Conservation (phyloP, 495 filamentous ascomycete genomes). For the Parathielavia hyrcaniae region DNA sequence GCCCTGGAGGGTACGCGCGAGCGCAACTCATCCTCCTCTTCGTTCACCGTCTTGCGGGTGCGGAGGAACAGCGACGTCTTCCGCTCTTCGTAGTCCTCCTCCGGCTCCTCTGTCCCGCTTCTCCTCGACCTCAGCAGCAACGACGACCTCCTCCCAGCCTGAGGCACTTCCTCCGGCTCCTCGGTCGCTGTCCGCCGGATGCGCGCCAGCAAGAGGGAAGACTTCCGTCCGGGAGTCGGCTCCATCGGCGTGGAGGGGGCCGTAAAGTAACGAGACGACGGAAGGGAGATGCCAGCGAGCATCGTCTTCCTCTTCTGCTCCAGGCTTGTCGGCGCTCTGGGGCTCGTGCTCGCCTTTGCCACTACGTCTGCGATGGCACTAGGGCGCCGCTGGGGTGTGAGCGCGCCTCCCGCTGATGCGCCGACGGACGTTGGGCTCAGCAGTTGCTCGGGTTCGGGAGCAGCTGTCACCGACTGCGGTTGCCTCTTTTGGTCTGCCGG, state of each 20-base stretch:
- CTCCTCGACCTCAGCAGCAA: constrained; percentile 41
- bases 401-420: constrained; percentile 29
- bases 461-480: constrained; percentile 22
- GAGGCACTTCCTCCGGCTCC: constrained; percentile 39
- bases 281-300: constrained; percentile 42
- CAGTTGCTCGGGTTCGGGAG: constrained; percentile 27
- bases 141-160: constrained; percentile 40
- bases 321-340: constrained; percentile 60
- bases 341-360: constrained; percentile 43
- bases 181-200: constrained; percentile 41
- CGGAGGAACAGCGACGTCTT: constrained; percentile 38
- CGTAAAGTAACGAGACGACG: constrained; percentile 35
- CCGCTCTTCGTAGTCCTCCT: constrained; percentile 37
- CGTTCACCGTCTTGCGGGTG: constrained; percentile 38
- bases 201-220: constrained; percentile 41
- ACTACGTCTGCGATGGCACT: constrained; percentile 33
- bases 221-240: constrained; percentile 36
- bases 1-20: constrained; percentile 53
- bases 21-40: constrained; percentile 43
- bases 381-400: constrained; percentile 33
- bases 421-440: constrained; percentile 36
- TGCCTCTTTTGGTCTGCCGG: constrained; percentile 34
- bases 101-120: constrained; percentile 44
- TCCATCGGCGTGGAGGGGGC: constrained; percentile 30
- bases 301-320: constrained; percentile 66